These are phyloP conservation scores for Colletotrichum aenigma DNA, from an alignment of 2,329 filamentous ascomycete genomes.

Conservation along the genomic window DNA sequence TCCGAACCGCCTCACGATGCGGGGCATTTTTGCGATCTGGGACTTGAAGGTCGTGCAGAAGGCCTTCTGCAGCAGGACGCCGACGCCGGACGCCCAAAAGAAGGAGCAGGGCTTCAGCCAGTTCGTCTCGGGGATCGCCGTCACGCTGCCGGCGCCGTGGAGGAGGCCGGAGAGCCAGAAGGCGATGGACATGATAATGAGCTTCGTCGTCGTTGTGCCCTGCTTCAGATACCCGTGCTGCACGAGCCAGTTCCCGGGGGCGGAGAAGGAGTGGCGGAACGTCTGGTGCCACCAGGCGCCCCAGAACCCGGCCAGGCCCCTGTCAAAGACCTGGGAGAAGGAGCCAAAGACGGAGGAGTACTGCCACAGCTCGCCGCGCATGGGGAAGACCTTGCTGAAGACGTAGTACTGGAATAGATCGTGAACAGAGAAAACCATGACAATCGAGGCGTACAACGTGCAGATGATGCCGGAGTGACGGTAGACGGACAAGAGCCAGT, in stretches of 20 bases:
- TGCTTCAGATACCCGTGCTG: constrained; percentile 40
- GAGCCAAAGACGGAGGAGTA: constrained; percentile 62
- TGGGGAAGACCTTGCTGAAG: constrained; percentile 55
- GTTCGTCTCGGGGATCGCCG: constrained; percentile 58
- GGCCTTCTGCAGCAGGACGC: constrained; percentile 63
- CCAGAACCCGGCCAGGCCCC: constrained; percentile 84
- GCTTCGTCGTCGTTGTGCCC: constrained; percentile 32
- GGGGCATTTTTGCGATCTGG: constrained; percentile 44
- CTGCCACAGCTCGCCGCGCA: constrained; percentile 54
- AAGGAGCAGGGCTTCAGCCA: constrained; percentile 67
- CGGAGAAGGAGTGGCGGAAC: constrained; percentile 75
- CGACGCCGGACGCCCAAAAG: constrained; percentile 73
- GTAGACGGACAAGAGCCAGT: constrained; percentile 53
- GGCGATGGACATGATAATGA: constrained; percentile 49
- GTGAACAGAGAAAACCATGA: constrained; percentile 62
- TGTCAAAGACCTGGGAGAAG: constrained; percentile 60
- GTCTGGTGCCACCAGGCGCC: constrained; percentile 89
- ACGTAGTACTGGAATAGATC: constrained; percentile 61
- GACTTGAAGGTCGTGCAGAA: constrained; percentile 37
- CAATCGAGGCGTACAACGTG: constrained; percentile 64
- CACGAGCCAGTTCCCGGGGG: constrained; percentile 57
- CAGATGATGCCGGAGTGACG: constrained; percentile 61
- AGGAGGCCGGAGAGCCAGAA: constrained; percentile 72
- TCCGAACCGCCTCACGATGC: constrained; percentile 47
- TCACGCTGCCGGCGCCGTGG: constrained; percentile 74